Base-by-base conservation (phyloP, 2,329 filamentous ascomycete genomes). In the Paraconiothyrium brasiliense region DNA sequence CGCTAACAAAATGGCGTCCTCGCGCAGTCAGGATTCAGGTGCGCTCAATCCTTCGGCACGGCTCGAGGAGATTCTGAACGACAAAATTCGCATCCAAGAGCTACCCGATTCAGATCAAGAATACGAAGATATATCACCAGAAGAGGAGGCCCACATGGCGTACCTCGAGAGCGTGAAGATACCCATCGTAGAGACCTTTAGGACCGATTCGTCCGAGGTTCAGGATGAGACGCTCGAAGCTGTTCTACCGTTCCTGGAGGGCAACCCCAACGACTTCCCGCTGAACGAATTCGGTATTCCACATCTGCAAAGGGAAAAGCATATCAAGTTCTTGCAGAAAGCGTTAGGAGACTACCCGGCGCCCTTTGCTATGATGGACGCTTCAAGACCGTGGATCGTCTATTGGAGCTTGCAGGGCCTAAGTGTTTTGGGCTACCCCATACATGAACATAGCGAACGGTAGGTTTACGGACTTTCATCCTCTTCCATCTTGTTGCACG, bases 351-450 rank as follows among this genome's bases (percentile, higher is more conserved):
- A 82, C 52, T 87, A 96, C 63, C 92, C 94, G 0, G 81, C 86
- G 8, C 83, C 82, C 3, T 97, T 91, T 78, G 88, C 90, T 56
- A 85, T 85, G 52, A 87, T 93, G 68, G 95, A 99, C 82, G 90
- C 95, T 35, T 94, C 92, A 75, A 85, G 94, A 58, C 94, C 95
- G 10, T 99, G 95, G 95, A 87, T 97, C 72, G 85, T 97, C 66
- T 98, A 97, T 81, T 99, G 95, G 95, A 91, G 87, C 57, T 83
- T 98, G 57, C 87, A 90, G 37, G 93, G 87, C 2, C 83, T 99
- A 66, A 83, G 86, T 30, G 83, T 94, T 37, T 82, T 99, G 54
- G 93, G 92, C 51, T 88, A 93, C 74, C 92, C 97, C 75, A 79
- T 87, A 43, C 82, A 80, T 8, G 72, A 76, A 58, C 94, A 92